Conservation (phyloP, 2,329 filamentous ascomycete species). For the Cytospora leucostoma region DNA sequence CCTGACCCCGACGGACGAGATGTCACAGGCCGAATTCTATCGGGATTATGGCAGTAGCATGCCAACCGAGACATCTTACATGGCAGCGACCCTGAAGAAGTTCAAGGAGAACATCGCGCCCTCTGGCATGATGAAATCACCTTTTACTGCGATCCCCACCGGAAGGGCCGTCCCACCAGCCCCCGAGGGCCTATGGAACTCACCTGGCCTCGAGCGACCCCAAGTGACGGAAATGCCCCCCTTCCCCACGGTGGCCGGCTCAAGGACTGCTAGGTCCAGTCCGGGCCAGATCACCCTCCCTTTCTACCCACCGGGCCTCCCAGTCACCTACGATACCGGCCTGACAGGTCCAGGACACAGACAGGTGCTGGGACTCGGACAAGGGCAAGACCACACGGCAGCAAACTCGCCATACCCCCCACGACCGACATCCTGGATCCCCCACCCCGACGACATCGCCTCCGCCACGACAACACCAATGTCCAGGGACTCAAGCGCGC, state of each 20-base stretch:
- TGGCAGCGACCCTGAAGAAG: constrained; percentile 37
- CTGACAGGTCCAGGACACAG: constrained; percentile 3
- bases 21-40: constrained; percentile 34
- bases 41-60: constrained; percentile 32
- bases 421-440: constrained; percentile 34
- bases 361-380: constrained; percentile 30
- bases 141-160: constrained; percentile 16
- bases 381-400: constrained; percentile 31
- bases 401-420: constrained; percentile 30
- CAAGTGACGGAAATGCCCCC: constrained; percentile 13
- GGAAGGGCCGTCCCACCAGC: constrained; percentile 8
- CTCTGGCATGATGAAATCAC: constrained; percentile 4
- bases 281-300: constrained; percentile 33
- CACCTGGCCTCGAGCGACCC: constrained; percentile 8
- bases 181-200: constrained; percentile 19
- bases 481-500: constrained; percentile 48
- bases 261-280: constrained; percentile 38
- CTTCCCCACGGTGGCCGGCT: constrained; percentile 25
- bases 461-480: constrained; percentile 54
- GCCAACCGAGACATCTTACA: constrained; percentile 38
- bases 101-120: constrained; percentile 33
- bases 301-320: constrained; percentile 33
- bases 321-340: constrained; percentile 30
- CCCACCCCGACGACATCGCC: constrained; percentile 26
- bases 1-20: constrained; percentile 14